These are phyloP conservation scores for Arxiozyma telluris DNA, from an alignment of 1,139 yeast genomes.

Conservation along the genomic window DNA sequence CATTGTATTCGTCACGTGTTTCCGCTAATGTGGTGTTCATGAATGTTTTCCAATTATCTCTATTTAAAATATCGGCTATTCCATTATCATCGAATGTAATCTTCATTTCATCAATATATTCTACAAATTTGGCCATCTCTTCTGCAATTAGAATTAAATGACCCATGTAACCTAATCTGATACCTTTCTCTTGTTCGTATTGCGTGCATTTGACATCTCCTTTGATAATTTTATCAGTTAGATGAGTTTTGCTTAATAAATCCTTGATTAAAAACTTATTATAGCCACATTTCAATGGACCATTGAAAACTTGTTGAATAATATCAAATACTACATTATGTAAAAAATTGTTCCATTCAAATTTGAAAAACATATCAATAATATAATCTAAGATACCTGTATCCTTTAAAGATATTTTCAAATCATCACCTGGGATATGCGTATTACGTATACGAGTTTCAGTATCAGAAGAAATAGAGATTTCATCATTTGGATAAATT, in stretches of 20 bases:
- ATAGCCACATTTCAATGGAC: constrained; percentile 82
- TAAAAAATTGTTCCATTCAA: constrained; percentile 95
- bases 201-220: constrained; percentile 71
- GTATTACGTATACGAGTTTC: constrained; percentile 35
- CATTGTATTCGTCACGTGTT: constrained; percentile 88
- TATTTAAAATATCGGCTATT: constrained; percentile 26
- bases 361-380: constrained; percentile 75
- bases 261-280: constrained; percentile 81
- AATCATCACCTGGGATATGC: constrained; percentile 81
- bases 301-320: constrained; percentile 91
- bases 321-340: constrained; percentile 96
- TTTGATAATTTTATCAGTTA: constrained; percentile 70
- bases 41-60: constrained; percentile 73
- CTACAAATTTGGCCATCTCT: constrained; percentile 84
- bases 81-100: constrained; percentile 24
- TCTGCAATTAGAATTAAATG: constrained; percentile 91
- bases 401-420: constrained; percentile 78
- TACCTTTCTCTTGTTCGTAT: constrained; percentile 47
- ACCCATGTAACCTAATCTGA: constrained; percentile 93
- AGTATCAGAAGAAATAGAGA: constrained; percentile 17
- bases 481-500: constrained; percentile 13
- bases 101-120: constrained; percentile 32
- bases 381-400: constrained; percentile 70
- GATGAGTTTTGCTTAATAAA: constrained; percentile 64
- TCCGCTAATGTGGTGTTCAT: constrained; percentile 77